Evolutionary conservation across 345 rosid genomes (phyloP).

Genomic region (Combretum micranthum): DNA sequence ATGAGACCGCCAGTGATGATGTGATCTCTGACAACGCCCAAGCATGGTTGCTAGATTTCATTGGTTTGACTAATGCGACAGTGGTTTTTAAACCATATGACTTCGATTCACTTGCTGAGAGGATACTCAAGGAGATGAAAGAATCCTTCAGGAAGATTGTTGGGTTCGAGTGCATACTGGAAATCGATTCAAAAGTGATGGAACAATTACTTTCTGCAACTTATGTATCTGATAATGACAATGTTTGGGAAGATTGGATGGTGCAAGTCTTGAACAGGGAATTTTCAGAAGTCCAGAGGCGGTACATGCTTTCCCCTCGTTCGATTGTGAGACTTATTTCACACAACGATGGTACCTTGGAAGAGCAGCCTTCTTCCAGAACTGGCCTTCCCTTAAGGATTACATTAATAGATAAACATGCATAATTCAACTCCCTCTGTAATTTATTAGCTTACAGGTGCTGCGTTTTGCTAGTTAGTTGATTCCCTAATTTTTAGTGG

Average conservation of each 20-base stretch:
- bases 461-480: too few relatives aligned
- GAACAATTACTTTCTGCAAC: constrained; percentile 45
- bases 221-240: constrained; percentile 29
- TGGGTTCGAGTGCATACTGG: constrained; percentile 27
- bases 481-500: too few relatives aligned
- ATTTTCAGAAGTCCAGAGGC: constrained; percentile 30
- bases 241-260: constrained; percentile 37
- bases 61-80: constrained; percentile 18
- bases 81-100: constrained; percentile 54
- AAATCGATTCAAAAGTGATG: constrained; percentile 43
- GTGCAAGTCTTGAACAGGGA: constrained; percentile 31
- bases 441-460: not conserved
- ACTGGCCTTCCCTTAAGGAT: constrained; percentile 25
- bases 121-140: constrained; percentile 20
- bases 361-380: constrained; percentile 14
- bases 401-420: not conserved
- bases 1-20: constrained; percentile 18
- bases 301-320: constrained; percentile 26
- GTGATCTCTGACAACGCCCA: constrained; percentile 24
- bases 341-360: constrained; percentile 8
- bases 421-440: constrained; percentile 17
- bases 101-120: constrained; percentile 42
- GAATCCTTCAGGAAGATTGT: constrained; percentile 27
- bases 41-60: constrained; percentile 45
- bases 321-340: constrained; percentile 36